Evolutionary conservation across 495 filamentous ascomycete genomes (phyloP).

Genomic region (Annulohypoxylon stygium): DNA sequence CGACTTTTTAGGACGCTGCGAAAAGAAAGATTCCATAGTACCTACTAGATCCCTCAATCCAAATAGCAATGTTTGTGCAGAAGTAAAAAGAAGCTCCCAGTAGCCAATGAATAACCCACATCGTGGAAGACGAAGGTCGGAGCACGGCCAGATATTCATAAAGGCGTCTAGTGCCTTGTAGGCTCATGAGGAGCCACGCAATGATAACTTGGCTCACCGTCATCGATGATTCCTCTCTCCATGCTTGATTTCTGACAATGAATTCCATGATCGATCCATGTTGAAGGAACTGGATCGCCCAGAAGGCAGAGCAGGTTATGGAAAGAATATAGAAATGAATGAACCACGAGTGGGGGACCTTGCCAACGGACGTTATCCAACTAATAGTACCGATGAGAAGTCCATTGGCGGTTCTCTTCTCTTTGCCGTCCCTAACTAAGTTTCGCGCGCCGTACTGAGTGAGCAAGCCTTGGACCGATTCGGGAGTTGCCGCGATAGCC

Average conservation of each 20-base stretch:
- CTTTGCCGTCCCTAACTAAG: slow-evolving; percentile 23
- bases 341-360: slow-evolving; percentile 90
- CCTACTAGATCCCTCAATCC: slow-evolving; percentile 87
- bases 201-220: slow-evolving; percentile 74
- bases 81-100: slow-evolving; percentile 85
- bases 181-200: slow-evolving; percentile 75
- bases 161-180: slow-evolving; percentile 80
- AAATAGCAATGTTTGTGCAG: slow-evolving; percentile 76
- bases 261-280: slow-evolving; percentile 65
- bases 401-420: slow-evolving; percentile 18
- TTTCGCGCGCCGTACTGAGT: slow-evolving; percentile 65
- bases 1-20: slow-evolving; percentile 35
- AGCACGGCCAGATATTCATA: slow-evolving; percentile 75
- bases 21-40: slow-evolving; percentile 19
- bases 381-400: slow-evolving; percentile 49
- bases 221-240: slow-evolving; percentile 60
- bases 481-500: slow-evolving; percentile 56
- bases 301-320: slow-evolving; percentile 78
- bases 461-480: slow-evolving; percentile 56
- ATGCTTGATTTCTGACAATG: slow-evolving; percentile 55
- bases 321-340: slow-evolving; percentile 86
- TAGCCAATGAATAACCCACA: slow-evolving; percentile 87
- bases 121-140: slow-evolving; percentile 74
- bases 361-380: slow-evolving; percentile 53
- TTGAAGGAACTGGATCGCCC: slow-evolving; percentile 74